These are phyloP conservation scores for Trichophyton verrucosum DNA, from an alignment of 2,329 filamentous ascomycete species.

Conservation along the genomic window DNA sequence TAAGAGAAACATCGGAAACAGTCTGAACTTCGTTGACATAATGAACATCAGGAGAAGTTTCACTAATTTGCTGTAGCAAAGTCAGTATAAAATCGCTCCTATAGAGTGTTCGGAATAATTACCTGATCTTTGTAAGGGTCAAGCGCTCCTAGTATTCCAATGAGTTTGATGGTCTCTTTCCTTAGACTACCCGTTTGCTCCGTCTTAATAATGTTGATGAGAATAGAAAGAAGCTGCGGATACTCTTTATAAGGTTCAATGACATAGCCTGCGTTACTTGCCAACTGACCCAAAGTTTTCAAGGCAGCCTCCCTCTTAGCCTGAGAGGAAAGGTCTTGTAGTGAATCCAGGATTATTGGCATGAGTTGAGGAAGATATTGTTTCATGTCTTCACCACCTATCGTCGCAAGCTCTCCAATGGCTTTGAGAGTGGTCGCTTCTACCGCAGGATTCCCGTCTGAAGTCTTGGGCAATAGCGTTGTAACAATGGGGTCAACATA, in stretches of 20 bases:
- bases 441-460: constrained; percentile 72
- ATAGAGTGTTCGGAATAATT: constrained; percentile 14
- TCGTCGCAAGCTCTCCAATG: constrained; percentile 83
- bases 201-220: constrained; percentile 87
- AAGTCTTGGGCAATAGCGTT: constrained; percentile 78
- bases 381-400: constrained; percentile 88
- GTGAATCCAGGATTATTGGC: constrained; percentile 84
- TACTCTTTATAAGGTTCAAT: constrained; percentile 94
- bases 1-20: constrained; percentile 86
- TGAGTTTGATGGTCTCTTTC: constrained; percentile 89
- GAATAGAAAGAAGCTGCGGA: constrained; percentile 78
- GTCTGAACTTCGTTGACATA: constrained; percentile 52
- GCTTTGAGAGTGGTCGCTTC: constrained; percentile 91
- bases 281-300: constrained; percentile 78
- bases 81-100: constrained; percentile 3
- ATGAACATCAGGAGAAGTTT: constrained; percentile 72
- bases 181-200: constrained; percentile 77
- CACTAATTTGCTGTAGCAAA: constrained; percentile 58
- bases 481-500: constrained; percentile 96
- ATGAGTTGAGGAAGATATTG: constrained; percentile 84
- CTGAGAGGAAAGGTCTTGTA: constrained; percentile 87
- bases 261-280: constrained; percentile 94
- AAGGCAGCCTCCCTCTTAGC: constrained; percentile 84
- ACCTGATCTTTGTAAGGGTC: constrained; percentile 91
- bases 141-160: constrained; percentile 87